Evolutionary conservation across 1,139 yeast species (phyloP), one percentile per base, ranked within the genome.

Genomic region (Yamadazyma jaroonii): DNA sequence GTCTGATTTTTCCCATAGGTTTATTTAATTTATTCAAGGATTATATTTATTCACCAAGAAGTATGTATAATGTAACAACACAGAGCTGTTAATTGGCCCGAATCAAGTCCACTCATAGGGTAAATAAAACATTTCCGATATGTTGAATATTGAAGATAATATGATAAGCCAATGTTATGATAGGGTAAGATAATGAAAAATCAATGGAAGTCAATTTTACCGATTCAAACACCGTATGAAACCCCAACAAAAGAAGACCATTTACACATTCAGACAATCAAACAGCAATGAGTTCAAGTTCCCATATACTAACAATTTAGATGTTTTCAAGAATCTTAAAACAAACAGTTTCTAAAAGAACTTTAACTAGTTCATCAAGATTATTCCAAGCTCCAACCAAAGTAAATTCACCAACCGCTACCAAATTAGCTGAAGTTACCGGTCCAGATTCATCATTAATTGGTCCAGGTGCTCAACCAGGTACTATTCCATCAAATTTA

Each of bases 401-500:
- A 46, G 62, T 61, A 37, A 54, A 59, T 53, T 54, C 62, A 33
- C 80, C 80, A 66, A 79, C 89, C 45, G 94, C 96, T 45, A 53
- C 68, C 47, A 72, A 62, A 42, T 77, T 90, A 57, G 67, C 83
- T 41, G 95, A 90, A 61, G 95, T 90, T 52, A 75, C 81, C 40
- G 90, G 90, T 57, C 78, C 82, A 40, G 86, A 79, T 57, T 59
- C 61, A 23, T 76, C 90, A 41, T 79, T 92, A 66, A 79, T 89
- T 53, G 96, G 97, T 66, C 80, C 84, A 43, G 97, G 96, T 78
- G 95, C 96, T 49, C 69, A 75, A 56, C 63, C 69, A 43, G 95
- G 94, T 56, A 75, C 84, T 42, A 81, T 92, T 56, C 97, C 98
- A 62, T 80, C 95, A 44, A 96, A 90, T 65, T 62, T 86, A 55